Percentiles rank a stretch among this genome's conserved stretches.
Evolutionary conservation across 768 basidiomycete species (phyloP).

Genomic region (Astraeus odoratus): DNA sequence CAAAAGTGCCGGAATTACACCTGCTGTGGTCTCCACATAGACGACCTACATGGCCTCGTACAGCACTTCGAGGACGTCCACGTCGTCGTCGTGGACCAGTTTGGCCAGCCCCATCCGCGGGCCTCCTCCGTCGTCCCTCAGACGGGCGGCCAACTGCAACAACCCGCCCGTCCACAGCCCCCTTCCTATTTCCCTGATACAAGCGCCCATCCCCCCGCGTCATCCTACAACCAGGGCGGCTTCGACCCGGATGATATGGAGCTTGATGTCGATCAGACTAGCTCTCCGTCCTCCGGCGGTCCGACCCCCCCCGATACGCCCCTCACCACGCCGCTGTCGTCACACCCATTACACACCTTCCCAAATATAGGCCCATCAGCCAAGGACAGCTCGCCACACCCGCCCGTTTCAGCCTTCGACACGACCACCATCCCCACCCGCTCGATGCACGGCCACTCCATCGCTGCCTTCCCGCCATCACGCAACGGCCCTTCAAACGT

Average conservation of each 20-base stretch:
- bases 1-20: slow-evolving; percentile 77
- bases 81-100: slow-evolving; percentile 62
- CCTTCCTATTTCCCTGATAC: slow-evolving; percentile 22
- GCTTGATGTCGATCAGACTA: slow-evolving; percentile 56
- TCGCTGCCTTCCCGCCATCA: slow-evolving; percentile 28
- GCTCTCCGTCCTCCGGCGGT: slow-evolving; percentile 40
- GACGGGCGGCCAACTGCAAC: slow-evolving; percentile 24
- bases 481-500: slow-evolving; percentile 21
- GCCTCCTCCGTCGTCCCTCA: slow-evolving; percentile 25
- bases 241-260: slow-evolving; percentile 84
- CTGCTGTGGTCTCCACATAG: slow-evolving; percentile 77
- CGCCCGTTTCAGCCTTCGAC: slow-evolving; percentile 44
- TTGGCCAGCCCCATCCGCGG: slow-evolving; percentile 29
- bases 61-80: slow-evolving; percentile 92
- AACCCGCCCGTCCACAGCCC: slow-evolving; percentile 27
- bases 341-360: slow-evolving; percentile 27
- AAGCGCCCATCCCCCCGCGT: slow-evolving; percentile 17
- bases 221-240: slow-evolving; percentile 27
- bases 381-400: slow-evolving; percentile 20
- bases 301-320: slow-evolving; percentile 39
- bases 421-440: slow-evolving; percentile 47
- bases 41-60: slow-evolving; percentile 74
- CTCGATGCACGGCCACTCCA: slow-evolving; percentile 31
- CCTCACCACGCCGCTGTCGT: slow-evolving; percentile 35
- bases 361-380: slow-evolving; percentile 26